Evolutionary conservation across 2,329 filamentous ascomycete species (phyloP).

Genomic region (Pseudogymnoascus pannorum): DNA sequence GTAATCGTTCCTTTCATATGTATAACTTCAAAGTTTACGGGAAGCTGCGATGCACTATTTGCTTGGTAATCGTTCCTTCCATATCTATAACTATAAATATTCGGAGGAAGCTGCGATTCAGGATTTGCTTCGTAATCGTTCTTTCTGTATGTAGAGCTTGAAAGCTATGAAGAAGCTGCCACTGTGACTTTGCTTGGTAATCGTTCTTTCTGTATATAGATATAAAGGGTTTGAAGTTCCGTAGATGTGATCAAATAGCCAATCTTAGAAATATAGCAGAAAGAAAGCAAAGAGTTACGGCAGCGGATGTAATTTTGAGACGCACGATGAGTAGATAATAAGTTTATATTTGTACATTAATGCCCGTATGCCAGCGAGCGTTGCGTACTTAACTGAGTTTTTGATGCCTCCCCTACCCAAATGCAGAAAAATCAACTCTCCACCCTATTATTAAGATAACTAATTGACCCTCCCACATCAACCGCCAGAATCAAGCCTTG

Average conservation of each 20-base stretch:
- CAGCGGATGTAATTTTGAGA: not conserved
- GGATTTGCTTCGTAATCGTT: not conserved
- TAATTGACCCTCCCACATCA: not conserved
- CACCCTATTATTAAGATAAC: not conserved
- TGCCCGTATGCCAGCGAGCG: not conserved
- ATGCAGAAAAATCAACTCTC: conserved; percentile 1
- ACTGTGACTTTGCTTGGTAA: not conserved
- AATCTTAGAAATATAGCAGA: not conserved
- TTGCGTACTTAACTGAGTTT: not conserved
- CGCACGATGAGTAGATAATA: not conserved
- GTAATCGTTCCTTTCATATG: not conserved
- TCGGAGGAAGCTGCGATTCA: not conserved
- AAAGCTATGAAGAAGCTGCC: not conserved
- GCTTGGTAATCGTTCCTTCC: no score
- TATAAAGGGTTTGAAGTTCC: no score
- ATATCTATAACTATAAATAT: not conserved
- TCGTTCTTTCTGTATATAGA: not conserved
- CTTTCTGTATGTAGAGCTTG: not conserved
- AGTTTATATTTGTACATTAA: conserved; percentile 2
- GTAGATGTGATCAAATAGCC: not conserved
- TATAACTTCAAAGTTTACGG: not conserved
- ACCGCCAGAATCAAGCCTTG: not conserved
- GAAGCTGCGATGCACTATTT: no score
- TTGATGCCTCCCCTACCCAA: not conserved
- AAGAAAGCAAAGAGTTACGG: not conserved